Evolutionary conservation across 1,284 basidiomycete genomes (phyloP), one percentile per base, ranked within the genome.

Genomic region (Vanrija humicola): DNA sequence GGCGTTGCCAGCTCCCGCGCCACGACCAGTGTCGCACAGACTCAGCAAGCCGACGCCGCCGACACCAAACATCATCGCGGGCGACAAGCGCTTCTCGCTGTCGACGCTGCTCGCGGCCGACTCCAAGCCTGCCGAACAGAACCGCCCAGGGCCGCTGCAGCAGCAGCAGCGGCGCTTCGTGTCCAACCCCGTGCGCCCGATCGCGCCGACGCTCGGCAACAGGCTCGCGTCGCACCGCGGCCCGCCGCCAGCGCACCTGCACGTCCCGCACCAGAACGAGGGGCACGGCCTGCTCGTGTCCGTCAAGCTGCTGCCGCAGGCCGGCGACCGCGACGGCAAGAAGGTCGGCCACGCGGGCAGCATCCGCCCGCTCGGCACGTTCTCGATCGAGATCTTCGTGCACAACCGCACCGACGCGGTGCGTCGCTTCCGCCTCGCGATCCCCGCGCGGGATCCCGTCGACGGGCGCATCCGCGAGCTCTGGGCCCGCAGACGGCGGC

Each of bases 361-460:
- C 76, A 84, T 92, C 63, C 83, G 82, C 59, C 84, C 87, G 5
- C 78, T 88, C 38, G 84, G 90, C 62, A 80, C 82, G 48, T 94
- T 94, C 72, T 86, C 84, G 42, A 74, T 93, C 61, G 90, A 94
- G 64, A 86, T 93, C 6, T 93, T 93, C 66, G 88, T 93, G 48
- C 90, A 88, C 69, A 94, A 93, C 68, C 85, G 86, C 71, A 86
- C 85, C n/a, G 80, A 83, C 48, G 84, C 86, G 80, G 85, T 85
- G 48, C 79, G 88, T 56, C 74, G 89, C 56, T 89, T 92, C 64
- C 87, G 90, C 70, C 79, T 92, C 25, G 83, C 82, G 21, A 85
- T 84, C 68, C 86, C 87, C 1, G 80, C 75, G 78, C 73, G 79
- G 60, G 80, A 80, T 42, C 74, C 74, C 29, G 75, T 73, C 42